phyloP scores from a whole-genome alignment of 768 basidiomycete genomes.

The Kwoniella sp. region DNA sequence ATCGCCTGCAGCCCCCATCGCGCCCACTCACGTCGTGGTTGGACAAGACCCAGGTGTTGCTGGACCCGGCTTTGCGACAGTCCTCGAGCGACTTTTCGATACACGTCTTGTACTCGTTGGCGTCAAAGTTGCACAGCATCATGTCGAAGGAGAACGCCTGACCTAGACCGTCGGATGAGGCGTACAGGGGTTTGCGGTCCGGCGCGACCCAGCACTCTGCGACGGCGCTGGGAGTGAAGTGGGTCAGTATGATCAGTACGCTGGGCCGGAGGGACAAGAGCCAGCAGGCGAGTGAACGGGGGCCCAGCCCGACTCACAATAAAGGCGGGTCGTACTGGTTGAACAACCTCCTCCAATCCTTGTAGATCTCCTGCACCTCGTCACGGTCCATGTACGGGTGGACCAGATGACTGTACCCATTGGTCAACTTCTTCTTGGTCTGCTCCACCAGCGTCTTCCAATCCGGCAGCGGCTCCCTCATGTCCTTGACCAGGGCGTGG shows the following conservation, averaged over 20 bases:
- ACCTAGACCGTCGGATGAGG: slow-evolving; percentile 34
- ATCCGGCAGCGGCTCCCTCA: slow-evolving; percentile 18
- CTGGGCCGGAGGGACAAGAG: not conserved
- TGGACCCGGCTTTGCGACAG: slow-evolving; percentile 11
- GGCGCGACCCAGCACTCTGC: slow-evolving; percentile 42
- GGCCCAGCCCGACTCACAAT: slow-evolving; percentile 34
- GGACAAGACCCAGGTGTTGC: slow-evolving; percentile 39
- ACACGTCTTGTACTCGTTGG: slow-evolving; percentile 17
- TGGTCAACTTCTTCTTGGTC: slow-evolving; percentile 14
- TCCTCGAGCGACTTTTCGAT: slow-evolving; percentile 23
- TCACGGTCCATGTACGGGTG: slow-evolving; percentile 36
- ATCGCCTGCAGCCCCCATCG: not conserved
- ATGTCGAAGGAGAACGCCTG: slow-evolving; percentile 44
- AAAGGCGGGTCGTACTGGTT: slow-evolving; percentile 40
- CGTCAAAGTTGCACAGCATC: slow-evolving; percentile 28
- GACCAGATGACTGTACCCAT: slow-evolving; percentile 14
- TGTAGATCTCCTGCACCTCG: slow-evolving; percentile 35
- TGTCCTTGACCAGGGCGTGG: slow-evolving; percentile 33
- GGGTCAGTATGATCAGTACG: not conserved
- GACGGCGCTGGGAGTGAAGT: slow-evolving; percentile 22
- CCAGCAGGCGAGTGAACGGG: not conserved
- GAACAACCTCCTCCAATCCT: slow-evolving; percentile 39
- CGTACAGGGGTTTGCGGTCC: slow-evolving; percentile 34
- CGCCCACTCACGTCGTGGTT: slow-evolving; percentile 6
- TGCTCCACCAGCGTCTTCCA: slow-evolving; percentile 22